These are phyloP conservation scores for Dendrothele bispora DNA, from an alignment of 768 basidiomycete species.

Conservation along the genomic window DNA sequence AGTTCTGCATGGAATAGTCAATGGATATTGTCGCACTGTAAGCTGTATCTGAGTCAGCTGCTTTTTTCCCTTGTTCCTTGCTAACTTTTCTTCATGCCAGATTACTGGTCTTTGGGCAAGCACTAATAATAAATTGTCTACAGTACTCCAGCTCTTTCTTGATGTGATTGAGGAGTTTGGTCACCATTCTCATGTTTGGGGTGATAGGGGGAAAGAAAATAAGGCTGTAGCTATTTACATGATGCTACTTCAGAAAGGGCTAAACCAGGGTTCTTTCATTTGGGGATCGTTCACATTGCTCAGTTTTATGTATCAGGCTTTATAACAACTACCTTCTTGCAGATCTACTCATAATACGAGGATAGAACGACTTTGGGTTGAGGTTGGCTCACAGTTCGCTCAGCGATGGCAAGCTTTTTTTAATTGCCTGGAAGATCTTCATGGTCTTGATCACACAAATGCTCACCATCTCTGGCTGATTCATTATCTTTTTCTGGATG, in stretches of 20 bases:
- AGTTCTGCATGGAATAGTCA: constrained; percentile 27
- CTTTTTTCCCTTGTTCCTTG: neutral
- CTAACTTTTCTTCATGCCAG: too few species aligned
- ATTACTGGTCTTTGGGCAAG: constrained; percentile 10
- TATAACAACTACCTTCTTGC: constrained; percentile 1
- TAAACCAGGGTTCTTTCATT: neutral
- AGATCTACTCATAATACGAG: constrained; percentile 24
- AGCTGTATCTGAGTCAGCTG: constrained; percentile 1
- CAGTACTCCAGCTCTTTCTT: constrained; percentile 12
- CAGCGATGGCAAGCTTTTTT: constrained; percentile 27
- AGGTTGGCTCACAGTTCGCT: constrained; percentile 25
- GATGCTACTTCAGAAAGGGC: constrained; percentile 22
- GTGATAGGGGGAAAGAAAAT: constrained; percentile 30
- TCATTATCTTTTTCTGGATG: constrained; percentile 26
- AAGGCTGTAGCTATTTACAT: constrained; percentile 30
- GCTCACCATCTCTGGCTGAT: constrained; percentile 18
- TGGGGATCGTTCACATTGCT: constrained; percentile 7
- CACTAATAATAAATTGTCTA: constrained; percentile 15
- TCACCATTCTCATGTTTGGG: constrained; percentile 20
- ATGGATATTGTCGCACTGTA: constrained; percentile 30
- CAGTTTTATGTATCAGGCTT: neutral
- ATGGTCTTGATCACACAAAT: constrained; percentile 18
- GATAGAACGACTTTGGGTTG: constrained; percentile 28
- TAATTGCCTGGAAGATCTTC: constrained; percentile 15
- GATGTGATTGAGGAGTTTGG: constrained; percentile 9